Percentiles rank a stretch among this genome's conserved stretches.
Evolutionary conservation across 306 rosid genomes (phyloP).

Genomic region (Lupinus albus): DNA sequence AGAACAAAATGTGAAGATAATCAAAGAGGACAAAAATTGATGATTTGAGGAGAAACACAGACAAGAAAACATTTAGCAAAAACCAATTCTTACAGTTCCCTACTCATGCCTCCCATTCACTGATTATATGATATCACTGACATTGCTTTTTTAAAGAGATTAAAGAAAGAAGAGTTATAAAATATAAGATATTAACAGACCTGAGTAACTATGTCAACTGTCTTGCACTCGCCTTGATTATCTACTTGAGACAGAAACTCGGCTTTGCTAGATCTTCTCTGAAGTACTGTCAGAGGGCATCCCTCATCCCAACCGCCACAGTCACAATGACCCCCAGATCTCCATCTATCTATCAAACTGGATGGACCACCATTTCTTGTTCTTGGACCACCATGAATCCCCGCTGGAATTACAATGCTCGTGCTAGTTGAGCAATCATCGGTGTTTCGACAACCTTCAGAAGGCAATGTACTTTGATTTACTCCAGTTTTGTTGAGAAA

Average conservation of each 20-base stretch:
- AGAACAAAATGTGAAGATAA: conserved; percentile 14
- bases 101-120: conserved; percentile 1
- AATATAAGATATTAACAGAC: conserved; percentile 46
- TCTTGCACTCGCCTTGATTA: conserved; percentile 62
- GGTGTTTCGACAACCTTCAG: conserved; percentile 51
- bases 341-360: conserved; percentile 85
- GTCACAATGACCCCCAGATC: conserved; percentile 83
- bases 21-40: conserved; percentile 7
- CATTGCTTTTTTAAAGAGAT: conserved; percentile 8
- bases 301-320: conserved; percentile 99
- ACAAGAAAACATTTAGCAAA: not conserved
- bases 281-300: conserved; percentile 79
- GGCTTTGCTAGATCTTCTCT: conserved; percentile 51
- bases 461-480: conserved; percentile 45
- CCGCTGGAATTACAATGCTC: conserved; percentile 80
- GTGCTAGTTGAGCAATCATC: conserved; percentile 66
- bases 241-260: conserved; percentile 47
- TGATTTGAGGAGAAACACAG: conserved; percentile 17
- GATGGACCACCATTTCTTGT: conserved; percentile 81
- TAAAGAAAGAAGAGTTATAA: not conserved
- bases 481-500: conserved; percentile 70
- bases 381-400: conserved; percentile 90
- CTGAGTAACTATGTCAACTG: conserved; percentile 65
- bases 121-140: conserved; percentile 19
- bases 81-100: conserved; percentile 26